A percentile compares a stretch with the other conserved stretches of the same genome.
These are phyloP conservation scores for Hsuehochloa calcarea DNA, from an alignment of 176 grass and related monocot species.

Conservation along the genomic window DNA sequence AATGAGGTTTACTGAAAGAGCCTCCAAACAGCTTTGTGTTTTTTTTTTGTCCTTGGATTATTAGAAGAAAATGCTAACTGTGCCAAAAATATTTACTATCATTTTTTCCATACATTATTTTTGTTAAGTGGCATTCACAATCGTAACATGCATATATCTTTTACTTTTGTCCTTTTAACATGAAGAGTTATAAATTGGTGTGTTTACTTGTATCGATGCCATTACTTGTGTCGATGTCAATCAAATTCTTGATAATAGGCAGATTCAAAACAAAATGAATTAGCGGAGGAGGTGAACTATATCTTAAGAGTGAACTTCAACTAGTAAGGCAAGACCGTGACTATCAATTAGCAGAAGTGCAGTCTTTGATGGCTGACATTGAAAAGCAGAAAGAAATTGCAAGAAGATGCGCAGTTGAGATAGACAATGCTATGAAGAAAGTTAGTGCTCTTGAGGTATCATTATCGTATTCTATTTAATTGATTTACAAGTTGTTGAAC, in stretches of 20 bases:
- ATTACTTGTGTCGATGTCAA: background rate
- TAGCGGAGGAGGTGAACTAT: background rate
- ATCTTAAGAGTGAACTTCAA: background rate
- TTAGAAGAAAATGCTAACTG: too few relatives aligned
- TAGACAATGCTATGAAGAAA: background rate
- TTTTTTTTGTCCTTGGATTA: too few relatives aligned
- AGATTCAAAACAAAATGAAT: background rate
- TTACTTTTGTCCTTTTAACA: background rate
- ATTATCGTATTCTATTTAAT: background rate
- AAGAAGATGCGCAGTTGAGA: background rate
- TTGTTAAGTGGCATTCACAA: background rate
- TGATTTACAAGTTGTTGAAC: background rate
- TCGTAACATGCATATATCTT: background rate
- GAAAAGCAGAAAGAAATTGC: conserved; percentile 3
- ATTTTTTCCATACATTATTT: too few relatives aligned
- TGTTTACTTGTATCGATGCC: background rate
- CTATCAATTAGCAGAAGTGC: background rate
- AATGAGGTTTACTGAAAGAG: too few relatives aligned
- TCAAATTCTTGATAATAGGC: background rate
- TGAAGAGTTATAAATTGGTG: background rate
- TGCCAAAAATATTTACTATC: too few relatives aligned
- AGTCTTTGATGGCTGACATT: background rate
- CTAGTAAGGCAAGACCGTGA: background rate
- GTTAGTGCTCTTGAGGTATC: background rate
- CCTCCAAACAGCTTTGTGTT: too few relatives aligned